These are phyloP conservation scores for Penicillium bovifimosum DNA, from an alignment of 495 filamentous ascomycete species.

Conservation along the genomic window DNA sequence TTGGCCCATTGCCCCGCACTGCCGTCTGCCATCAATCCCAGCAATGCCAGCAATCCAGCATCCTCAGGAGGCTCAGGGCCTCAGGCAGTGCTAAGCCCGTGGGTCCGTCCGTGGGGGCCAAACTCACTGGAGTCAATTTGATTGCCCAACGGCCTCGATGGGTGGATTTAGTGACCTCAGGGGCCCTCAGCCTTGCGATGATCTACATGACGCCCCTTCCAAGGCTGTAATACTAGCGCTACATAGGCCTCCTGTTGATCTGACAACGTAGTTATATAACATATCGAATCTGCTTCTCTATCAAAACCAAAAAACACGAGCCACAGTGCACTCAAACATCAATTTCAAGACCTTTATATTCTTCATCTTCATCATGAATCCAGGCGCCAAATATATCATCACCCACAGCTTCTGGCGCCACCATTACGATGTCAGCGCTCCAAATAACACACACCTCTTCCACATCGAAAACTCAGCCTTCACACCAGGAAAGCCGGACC, in stretches of 20 bases:
- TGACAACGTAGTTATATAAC: background rate
- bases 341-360: slow-evolving; percentile 2
- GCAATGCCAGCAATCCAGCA: background rate
- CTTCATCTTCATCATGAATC: slow-evolving; percentile 5
- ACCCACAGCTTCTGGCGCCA: slow-evolving; percentile 24
- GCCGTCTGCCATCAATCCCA: no score
- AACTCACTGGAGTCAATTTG: background rate
- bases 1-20: background rate
- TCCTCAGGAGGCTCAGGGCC: no score
- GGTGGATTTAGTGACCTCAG: background rate
- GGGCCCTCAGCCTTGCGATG: background rate
- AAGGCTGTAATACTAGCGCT: no score
- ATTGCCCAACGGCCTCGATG: background rate
- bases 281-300: background rate
- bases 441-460: slow-evolving; percentile 18
- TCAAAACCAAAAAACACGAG: background rate
- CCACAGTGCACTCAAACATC: no score
- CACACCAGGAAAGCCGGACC: slow-evolving; percentile 28
- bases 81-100: background rate
- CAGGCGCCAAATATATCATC: slow-evolving; percentile 13
- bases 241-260: background rate
- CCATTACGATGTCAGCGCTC: slow-evolving; percentile 24
- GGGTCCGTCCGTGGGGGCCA: no score
- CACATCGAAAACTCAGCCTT: slow-evolving; percentile 27
- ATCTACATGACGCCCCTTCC: no score